Base-by-base conservation (phyloP, 1,139 yeast genomes). In the Candida glucosophila region DNA sequence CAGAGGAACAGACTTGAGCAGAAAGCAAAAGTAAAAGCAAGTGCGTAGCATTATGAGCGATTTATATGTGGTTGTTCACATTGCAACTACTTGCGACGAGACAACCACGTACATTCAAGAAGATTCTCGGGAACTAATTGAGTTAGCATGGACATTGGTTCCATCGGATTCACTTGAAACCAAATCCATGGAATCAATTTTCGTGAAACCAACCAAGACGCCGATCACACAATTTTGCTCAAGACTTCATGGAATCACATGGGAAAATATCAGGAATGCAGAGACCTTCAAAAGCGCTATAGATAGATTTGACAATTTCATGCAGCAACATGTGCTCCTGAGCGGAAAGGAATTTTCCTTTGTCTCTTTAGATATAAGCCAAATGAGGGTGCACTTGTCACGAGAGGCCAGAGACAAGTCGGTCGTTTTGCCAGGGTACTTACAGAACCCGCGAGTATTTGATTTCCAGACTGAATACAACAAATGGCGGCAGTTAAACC, bases 351-450 rank as follows among this genome's bases (percentile, higher is more conserved):
- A 74, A 19, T 79, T 83, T 46, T 60, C 77, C 3, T 71, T 86
- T 41, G 78, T 85, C 22, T 67, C 86, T 1, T 60, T 73, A 36
- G 75, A 76, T 41, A 63, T 77, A 6, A 70, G 78, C 72, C 78
- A 77, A 38, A 54, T 88, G 25, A 65, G 88, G 34, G 88, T 85
- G 17, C 83, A 80, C 40, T 52, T 88, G 15, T 77, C 82, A 5
- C 65, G 93, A 25, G 94, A 83, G 47, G 85, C 94, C 6, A 63
- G 83, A 21, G 94, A 83, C 47, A 76, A 80, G 46, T 67, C 73
- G 9, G 73, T 81, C 29, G 69, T 61, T 3, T 61, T 88, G 32
- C 95, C 96, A 0, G 60, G 70, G 3, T 83, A 78, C 44, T 56
- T 88, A 34, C 83, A 77, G 45, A 77, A 77, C 38, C 85, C 95